Conservation (phyloP, 192 early-diverging fungal species). For the Endogone sp. region DNA sequence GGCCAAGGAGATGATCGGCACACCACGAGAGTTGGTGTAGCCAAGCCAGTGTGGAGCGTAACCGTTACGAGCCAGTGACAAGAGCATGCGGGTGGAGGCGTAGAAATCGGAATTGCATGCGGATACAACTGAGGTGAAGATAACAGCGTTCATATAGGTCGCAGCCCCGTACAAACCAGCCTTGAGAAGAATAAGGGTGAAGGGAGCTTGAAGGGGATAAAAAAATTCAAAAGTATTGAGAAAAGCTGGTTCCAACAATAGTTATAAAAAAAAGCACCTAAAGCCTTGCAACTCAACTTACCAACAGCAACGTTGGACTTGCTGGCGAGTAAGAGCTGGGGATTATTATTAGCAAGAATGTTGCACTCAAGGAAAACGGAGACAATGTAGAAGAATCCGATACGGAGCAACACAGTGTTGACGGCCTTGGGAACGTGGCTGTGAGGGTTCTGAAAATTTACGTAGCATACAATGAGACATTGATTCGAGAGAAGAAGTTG, state of each 20-base stretch:
- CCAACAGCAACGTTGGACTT: constrained; percentile 37
- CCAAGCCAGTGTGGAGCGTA: constrained; percentile 58
- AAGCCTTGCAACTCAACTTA: too few relatives aligned
- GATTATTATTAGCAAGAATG: constrained; percentile 60
- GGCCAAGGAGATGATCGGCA: constrained; percentile 56
- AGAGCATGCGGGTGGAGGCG: constrained; percentile 62
- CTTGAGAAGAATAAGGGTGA: constrained; percentile 11
- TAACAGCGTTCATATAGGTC: constrained; percentile 73
- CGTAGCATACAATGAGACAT: too few relatives aligned
- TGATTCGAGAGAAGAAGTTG: neutral
- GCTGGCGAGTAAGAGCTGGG: constrained; percentile 35
- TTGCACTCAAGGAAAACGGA: constrained; percentile 68
- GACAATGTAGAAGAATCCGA: constrained; percentile 64
- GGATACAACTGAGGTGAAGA: constrained; percentile 65
- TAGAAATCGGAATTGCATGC: constrained; percentile 76
- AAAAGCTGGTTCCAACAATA: constrained; percentile 11
- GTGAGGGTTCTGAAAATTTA: constrained; percentile 63
- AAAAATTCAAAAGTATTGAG: neutral
- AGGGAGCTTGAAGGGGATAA: neutral
- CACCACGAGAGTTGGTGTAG: constrained; percentile 44
- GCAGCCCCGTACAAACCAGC: constrained; percentile 45
- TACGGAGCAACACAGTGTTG: constrained; percentile 73
- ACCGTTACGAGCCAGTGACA: constrained; percentile 55
- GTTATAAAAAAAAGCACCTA: constrained; percentile 58
- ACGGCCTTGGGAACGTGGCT: constrained; percentile 73